Conservation (phyloP, 2,329 filamentous ascomycete genomes). For the Aspergillus calidoustus region DNA sequence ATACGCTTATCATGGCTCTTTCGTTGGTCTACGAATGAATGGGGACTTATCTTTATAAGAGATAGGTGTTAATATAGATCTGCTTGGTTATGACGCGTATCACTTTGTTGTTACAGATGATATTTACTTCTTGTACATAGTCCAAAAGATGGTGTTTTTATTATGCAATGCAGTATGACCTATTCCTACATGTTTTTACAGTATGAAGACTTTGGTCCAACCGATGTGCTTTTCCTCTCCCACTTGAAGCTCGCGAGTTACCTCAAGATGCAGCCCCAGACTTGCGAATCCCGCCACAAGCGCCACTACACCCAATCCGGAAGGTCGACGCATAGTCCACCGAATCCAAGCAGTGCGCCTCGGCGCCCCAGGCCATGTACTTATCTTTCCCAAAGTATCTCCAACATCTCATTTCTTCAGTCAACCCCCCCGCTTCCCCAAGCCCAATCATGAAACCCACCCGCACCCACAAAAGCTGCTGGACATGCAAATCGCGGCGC, state of each 20-base stretch:
- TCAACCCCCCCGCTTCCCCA: neutral
- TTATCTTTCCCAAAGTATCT: neutral
- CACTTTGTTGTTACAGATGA: neutral
- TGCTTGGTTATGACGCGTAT: conserved; percentile 3
- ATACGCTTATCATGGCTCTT: neutral
- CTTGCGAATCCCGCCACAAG: neutral
- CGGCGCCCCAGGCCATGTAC: neutral
- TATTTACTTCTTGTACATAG: conserved; percentile 11
- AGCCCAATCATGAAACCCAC: neutral
- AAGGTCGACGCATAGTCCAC: neutral
- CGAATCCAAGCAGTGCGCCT: neutral
- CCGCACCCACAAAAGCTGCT: neutral
- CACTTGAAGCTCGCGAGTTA: neutral
- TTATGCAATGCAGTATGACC: neutral
- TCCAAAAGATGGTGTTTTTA: conserved; percentile 3
- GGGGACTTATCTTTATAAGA: neutral
- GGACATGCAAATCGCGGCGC: conserved; percentile 28
- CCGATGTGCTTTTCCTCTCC: neutral
- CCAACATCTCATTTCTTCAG: neutral
- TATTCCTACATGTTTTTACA: neutral
- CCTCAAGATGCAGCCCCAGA: neutral
- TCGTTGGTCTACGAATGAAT: neutral
- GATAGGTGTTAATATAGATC: conserved; percentile 11
- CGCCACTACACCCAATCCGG: neutral
- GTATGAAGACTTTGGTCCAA: neutral